phyloP scores from a whole-genome alignment of 225 moss, liverwort and hornwort genomes.

The Straminergon stramineum region DNA sequence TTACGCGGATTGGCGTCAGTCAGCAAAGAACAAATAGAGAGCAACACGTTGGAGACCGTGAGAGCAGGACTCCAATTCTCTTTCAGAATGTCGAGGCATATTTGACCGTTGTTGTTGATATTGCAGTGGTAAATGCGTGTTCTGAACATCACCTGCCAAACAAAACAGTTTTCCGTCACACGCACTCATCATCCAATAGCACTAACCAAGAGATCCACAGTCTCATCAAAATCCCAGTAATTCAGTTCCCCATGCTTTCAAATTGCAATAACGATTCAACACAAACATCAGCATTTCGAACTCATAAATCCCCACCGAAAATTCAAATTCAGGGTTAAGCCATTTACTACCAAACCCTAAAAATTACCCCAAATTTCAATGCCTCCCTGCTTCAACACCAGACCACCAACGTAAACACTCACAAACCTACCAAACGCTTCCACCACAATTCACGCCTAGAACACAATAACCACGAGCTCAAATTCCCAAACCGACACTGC shows the following conservation, averaged over 20 bases:
- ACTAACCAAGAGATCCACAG: background rate
- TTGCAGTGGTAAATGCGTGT: constrained; percentile 99
- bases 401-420: background rate
- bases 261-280: background rate
- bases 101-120: constrained; percentile 99
- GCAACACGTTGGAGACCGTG: constrained; percentile 92
- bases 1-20: constrained; percentile 67
- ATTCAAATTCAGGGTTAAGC: background rate
- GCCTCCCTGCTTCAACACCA: background rate
- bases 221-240: background rate
- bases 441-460: background rate
- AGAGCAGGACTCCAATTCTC: constrained; percentile 99
- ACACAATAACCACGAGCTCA: background rate
- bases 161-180: background rate
- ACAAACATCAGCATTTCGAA: background rate
- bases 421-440: background rate
- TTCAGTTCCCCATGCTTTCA: background rate
- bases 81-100: constrained; percentile 91
- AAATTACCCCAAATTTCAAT: background rate
- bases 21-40: constrained; percentile 91
- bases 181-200: background rate
- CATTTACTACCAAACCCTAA: constrained; percentile 19
- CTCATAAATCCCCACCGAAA: background rate
- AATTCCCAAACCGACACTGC: background rate
- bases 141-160: constrained; percentile 90